These are phyloP conservation scores for Hirsutella rhossiliensis DNA, from an alignment of 2,329 filamentous ascomycete genomes.

Conservation along the genomic window DNA sequence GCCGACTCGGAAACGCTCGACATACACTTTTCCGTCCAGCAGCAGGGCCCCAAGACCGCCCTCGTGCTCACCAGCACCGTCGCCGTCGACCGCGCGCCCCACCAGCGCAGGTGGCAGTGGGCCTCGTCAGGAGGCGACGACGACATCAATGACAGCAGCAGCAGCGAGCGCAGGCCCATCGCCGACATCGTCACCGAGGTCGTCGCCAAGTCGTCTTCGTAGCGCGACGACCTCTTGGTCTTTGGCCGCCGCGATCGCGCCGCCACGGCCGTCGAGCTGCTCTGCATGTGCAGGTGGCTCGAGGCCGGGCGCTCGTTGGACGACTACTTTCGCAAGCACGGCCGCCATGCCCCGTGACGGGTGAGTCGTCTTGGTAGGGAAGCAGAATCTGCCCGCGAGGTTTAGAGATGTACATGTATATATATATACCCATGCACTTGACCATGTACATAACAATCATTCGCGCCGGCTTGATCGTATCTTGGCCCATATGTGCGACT, in stretches of 20 bases:
- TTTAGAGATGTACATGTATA: not conserved
- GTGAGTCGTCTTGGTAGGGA: not conserved
- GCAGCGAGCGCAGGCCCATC: slow-evolving; percentile 8
- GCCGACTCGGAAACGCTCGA: slow-evolving; percentile 13
- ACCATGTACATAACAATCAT: not conserved
- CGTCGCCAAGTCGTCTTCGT: slow-evolving; percentile 7
- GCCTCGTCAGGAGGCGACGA: slow-evolving; percentile 3
- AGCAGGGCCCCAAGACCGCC: slow-evolving; percentile 7
- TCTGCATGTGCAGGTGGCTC: not conserved
- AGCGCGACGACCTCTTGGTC: slow-evolving; percentile 4
- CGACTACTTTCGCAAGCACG: not conserved
- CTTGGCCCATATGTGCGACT: not conserved
- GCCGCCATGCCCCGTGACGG: not conserved
- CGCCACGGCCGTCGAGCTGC: not conserved
- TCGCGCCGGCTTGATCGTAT: not conserved
- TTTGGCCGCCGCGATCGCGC: not conserved
- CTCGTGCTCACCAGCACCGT: slow-evolving; percentile 12
- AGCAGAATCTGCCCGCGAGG: not conserved
- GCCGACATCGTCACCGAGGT: slow-evolving; percentile 11
- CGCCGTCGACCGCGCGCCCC: slow-evolving; percentile 5
- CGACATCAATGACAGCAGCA: too few relatives aligned
- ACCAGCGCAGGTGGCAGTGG: slow-evolving; percentile 18
- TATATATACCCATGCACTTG: not conserved
- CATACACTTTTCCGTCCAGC: slow-evolving; percentile 19
- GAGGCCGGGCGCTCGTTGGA: not conserved